These are phyloP conservation scores for Umbelopsis sp. DNA, from an alignment of 371 early-diverging fungal species.

Conservation along the genomic window DNA sequence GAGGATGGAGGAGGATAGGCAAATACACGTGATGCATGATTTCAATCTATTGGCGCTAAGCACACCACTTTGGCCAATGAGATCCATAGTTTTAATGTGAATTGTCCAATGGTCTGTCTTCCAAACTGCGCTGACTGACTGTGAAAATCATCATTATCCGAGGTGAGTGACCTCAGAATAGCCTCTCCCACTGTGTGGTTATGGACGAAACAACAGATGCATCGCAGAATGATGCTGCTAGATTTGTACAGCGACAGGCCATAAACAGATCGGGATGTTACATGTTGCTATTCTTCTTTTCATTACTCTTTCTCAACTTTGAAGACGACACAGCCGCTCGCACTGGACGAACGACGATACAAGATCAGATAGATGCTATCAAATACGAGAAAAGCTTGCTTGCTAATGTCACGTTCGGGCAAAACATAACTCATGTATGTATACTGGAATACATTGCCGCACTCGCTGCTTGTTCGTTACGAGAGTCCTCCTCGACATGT, in stretches of 20 bases:
- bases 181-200: neutral
- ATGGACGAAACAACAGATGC: slow-evolving; percentile 27
- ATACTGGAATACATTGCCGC: neutral
- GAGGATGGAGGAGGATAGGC: neutral
- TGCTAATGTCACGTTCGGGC: slow-evolving; percentile 57
- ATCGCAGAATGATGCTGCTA: slow-evolving; percentile 26
- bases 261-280: slow-evolving; percentile 52
- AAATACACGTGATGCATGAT: slow-evolving; percentile 15
- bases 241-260: slow-evolving; percentile 36
- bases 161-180: no score
- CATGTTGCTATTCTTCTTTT: slow-evolving; percentile 47
- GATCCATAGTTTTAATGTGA: neutral
- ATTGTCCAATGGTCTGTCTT: neutral
- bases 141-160: slow-evolving; percentile 27
- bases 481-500: no score
- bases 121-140: slow-evolving; percentile 44
- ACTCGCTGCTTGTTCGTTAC: neutral
- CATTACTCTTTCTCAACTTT: slow-evolving; percentile 47
- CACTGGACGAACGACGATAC: slow-evolving; percentile 35
- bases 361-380: slow-evolving; percentile 38
- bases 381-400: slow-evolving; percentile 43
- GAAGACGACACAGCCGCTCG: slow-evolving; percentile 43
- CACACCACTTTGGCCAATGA: neutral
- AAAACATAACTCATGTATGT: slow-evolving; percentile 55
- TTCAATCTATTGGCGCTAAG: no score